A percentile compares a stretch with the other conserved stretches of the same genome.
Evolutionary conservation across 1,139 yeast species (phyloP).

Genomic region (Hanseniaspora gamundiae): DNA sequence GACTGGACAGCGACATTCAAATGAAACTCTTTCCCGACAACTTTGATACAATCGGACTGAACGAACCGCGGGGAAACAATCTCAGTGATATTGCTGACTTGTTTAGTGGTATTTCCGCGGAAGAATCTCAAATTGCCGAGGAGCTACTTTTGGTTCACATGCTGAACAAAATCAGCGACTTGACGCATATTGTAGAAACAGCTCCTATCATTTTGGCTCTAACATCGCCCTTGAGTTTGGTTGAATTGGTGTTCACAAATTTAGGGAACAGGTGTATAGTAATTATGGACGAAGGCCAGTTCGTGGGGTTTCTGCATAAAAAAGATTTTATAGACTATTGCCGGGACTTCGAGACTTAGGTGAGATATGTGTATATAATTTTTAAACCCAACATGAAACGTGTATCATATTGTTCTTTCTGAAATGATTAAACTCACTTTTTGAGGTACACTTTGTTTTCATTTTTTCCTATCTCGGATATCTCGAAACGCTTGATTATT

Average conservation of each 20-base stretch:
- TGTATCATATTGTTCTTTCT: too few relatives aligned
- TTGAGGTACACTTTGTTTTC: too few relatives aligned
- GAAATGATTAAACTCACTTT: too few relatives aligned
- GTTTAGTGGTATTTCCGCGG: neutral
- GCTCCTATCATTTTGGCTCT: constrained; percentile 41
- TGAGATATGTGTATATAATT: too few relatives aligned
- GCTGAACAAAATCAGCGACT: constrained; percentile 29
- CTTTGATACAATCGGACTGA: constrained; percentile 4
- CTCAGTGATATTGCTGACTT: constrained; percentile 8
- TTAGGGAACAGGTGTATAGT: constrained; percentile 44
- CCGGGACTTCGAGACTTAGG: constrained; percentile 8
- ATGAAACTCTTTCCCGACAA: constrained; percentile 25
- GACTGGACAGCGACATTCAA: constrained; percentile 25
- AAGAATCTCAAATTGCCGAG: constrained; percentile 3
- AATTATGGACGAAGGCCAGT: constrained; percentile 37
- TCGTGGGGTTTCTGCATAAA: constrained; percentile 43
- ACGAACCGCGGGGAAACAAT: constrained; percentile 3
- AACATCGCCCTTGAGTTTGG: constrained; percentile 40
- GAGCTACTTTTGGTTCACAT: constrained; percentile 10
- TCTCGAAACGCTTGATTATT: too few relatives aligned
- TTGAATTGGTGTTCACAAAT: constrained; percentile 42
- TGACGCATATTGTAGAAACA: constrained; percentile 34
- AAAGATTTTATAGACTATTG: constrained; percentile 41
- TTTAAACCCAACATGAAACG: too few relatives aligned
- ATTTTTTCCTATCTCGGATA: too few relatives aligned